Base-by-base conservation (phyloP, 768 basidiomycete genomes). In the Tephrocybe sp. region DNA sequence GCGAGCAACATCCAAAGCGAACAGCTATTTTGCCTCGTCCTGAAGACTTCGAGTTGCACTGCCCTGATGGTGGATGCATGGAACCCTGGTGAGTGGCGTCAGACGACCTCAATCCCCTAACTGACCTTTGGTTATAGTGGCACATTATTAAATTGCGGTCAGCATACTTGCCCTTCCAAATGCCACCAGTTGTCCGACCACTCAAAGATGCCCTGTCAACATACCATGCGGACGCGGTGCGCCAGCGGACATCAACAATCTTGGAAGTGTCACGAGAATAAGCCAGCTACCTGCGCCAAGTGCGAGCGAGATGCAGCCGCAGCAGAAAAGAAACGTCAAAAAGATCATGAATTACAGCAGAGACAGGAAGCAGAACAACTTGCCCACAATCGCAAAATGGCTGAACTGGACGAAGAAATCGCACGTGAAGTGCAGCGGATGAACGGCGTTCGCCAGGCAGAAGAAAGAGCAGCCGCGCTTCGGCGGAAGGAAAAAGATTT, bases 11-110 rank as follows among this genome's bases (percentile, higher is more conserved):
- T 61, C 74, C 75, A 0, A 61, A 67, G 49, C 64, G 60, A 1
- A 72, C 55, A 0, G 66, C 64, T 0, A 23, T 76, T 27, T 58
- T 86, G 15, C 66, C 62, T 37, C 40, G 56, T 3, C 70, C 78
- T 0, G 64, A 56, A 1, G 75, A 83, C 10, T 88, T 87, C 40
- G 75, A 81, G 8, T 49, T 47, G 12, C 45, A 71, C 18, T 72
- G 73, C 51, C 84, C 84, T 0, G 83, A 84, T 42, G 85, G 86
- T 8, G 85, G 85, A 2, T 88, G 85, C 51, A 62, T 52, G 2
- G 69, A 75, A 51, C 74, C 77, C 39, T 88, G 86, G 86, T 86
- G 65, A 40, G 37, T 38, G 37, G n/a, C 37, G 21, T 38, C 6
- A 7, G 9, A 12, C 4, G 8, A 34, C 18, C 5, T 18, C 16